Conservation (phyloP, 2,329 filamentous ascomycete genomes). For the Penicillium expansum region DNA sequence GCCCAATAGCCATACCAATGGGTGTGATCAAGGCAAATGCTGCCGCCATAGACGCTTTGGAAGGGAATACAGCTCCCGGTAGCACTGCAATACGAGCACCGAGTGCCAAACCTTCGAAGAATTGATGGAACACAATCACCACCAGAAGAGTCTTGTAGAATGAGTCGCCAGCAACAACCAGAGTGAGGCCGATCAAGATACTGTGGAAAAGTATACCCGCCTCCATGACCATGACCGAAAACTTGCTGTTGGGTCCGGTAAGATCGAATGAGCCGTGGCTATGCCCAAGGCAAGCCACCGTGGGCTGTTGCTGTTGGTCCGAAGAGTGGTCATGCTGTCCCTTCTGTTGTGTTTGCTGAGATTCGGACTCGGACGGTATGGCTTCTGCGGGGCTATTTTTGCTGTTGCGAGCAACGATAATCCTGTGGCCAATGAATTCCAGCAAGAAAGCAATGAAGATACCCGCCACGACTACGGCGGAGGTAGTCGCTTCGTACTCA, state of each 20-base stretch:
- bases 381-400: constrained; percentile 9
- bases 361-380: constrained; percentile 1
- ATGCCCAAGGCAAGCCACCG: constrained; percentile 32
- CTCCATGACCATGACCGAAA: constrained; percentile 68
- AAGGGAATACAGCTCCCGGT: constrained; percentile 27
- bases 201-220: constrained; percentile 72
- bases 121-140: constrained; percentile 74
- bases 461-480: constrained; percentile 71
- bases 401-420: constrained; percentile 42
- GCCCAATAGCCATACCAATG: constrained; percentile 76
- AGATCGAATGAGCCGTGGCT: constrained; percentile 33
- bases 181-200: constrained; percentile 51
- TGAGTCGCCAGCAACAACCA: constrained; percentile 50
- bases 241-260: constrained; percentile 46
- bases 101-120: constrained; percentile 74
- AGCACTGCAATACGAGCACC: constrained; percentile 67
- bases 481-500: constrained; percentile 65
- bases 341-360: constrained; percentile 7
- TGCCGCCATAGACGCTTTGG: constrained; percentile 58
- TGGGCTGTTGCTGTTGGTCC: constrained; percentile 5
- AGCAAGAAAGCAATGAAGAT: constrained; percentile 70
- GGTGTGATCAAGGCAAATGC: constrained; percentile 71
- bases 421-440: constrained; percentile 64
- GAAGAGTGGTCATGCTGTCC: constrained; percentile 3
- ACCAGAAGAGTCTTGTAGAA: constrained; percentile 53